These are phyloP conservation scores for Coccomyxa sp. DNA, from an alignment of 139 green algal species.

Conservation along the genomic window DNA sequence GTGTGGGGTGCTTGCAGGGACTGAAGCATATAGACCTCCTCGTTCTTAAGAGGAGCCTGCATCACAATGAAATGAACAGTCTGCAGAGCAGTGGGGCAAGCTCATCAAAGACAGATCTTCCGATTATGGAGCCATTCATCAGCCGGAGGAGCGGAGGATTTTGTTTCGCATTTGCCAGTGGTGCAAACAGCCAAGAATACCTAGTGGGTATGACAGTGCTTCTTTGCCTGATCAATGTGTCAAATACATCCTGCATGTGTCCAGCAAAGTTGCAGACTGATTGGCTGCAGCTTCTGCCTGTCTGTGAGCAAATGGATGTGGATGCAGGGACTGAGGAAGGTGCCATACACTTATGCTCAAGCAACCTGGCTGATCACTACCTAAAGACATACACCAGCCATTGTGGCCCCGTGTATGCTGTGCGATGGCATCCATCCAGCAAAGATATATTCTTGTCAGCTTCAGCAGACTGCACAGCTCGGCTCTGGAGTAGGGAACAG, in stretches of 20 bases:
- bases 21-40: slow-evolving; percentile 79
- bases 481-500: slow-evolving; percentile 67
- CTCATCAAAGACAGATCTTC: background rate
- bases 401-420: slow-evolving; percentile 67
- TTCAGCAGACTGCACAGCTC: slow-evolving; percentile 75
- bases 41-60: slow-evolving; percentile 63
- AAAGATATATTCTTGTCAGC: slow-evolving; percentile 65
- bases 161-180: slow-evolving; percentile 73
- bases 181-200: slow-evolving; percentile 64
- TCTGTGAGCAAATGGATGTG: background rate
- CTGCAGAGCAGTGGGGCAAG: background rate
- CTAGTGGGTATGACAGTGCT: slow-evolving; percentile 22
- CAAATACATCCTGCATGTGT: background rate
- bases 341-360: slow-evolving; percentile 78
- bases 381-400: slow-evolving; percentile 73
- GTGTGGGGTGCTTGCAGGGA: slow-evolving; percentile 29
- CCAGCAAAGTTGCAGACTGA: background rate
- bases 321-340: slow-evolving; percentile 78
- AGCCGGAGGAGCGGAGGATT: slow-evolving; percentile 66
- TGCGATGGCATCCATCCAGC: slow-evolving; percentile 74
- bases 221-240: background rate
- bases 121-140: slow-evolving; percentile 66
- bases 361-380: slow-evolving; percentile 78
- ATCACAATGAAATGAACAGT: background rate
- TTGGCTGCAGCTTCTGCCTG: no score